Conservation (phyloP, 225 moss, liverwort and hornwort genomes). For the Physcomitrium patens region DNA sequence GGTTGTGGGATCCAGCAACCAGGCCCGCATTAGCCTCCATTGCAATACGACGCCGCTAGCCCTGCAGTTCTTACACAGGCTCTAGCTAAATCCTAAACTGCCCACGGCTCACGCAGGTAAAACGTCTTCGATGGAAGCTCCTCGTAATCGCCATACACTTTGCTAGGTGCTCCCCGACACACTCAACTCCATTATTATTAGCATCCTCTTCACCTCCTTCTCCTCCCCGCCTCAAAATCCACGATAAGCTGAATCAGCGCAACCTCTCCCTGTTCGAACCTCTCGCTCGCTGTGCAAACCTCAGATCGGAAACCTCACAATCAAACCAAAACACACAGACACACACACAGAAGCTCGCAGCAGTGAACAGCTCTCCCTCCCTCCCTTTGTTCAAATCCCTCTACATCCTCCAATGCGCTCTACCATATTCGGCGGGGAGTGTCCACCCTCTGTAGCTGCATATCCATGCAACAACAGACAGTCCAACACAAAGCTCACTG, state of each 20-base stretch:
- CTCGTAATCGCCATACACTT: constrained; percentile 46
- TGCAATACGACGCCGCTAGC: not conserved
- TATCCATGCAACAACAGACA: no score
- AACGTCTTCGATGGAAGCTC: not conserved
- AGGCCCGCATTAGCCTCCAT: constrained; percentile 99
- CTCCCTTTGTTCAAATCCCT: constrained; percentile 24
- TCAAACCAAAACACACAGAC: no score
- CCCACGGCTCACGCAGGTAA: constrained; percentile 14
- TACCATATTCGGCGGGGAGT: no score
- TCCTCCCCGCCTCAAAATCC: no score
- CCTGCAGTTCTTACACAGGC: not conserved
- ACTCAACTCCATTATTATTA: not conserved
- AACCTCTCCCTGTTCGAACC: constrained; percentile 23
- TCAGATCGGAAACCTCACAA: no score
- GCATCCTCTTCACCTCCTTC: not conserved
- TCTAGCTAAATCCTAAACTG: constrained; percentile 2
- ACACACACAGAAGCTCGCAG: no score
- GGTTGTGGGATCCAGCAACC: constrained; percentile 89
- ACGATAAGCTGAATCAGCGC: not conserved
- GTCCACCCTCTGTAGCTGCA: no score
- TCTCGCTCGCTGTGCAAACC: not conserved
- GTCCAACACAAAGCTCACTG: no score
- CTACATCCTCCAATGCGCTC: not conserved
- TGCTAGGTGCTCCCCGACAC: constrained; percentile 6
- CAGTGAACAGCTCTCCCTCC: constrained; percentile 17